Base-by-base conservation (phyloP, 2,329 filamentous ascomycete species). In the Coleophoma eucalyptorum region DNA sequence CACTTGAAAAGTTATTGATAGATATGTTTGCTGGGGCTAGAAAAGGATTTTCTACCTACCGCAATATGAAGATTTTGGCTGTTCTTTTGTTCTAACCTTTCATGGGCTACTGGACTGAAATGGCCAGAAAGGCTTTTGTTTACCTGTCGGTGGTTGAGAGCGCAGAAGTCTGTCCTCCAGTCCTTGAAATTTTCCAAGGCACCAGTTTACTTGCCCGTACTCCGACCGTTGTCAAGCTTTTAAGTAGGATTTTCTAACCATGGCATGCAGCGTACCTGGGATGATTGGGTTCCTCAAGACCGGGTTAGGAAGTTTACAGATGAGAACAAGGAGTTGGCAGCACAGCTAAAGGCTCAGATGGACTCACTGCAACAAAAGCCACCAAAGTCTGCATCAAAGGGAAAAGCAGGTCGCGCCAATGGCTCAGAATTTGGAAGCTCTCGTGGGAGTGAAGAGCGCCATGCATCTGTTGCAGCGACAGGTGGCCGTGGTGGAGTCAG, bases 201-300 rank as follows among this genome's bases (percentile, higher is more conserved):
- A 7, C 7, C 7, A 7, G 6, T 26, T 8, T 7, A 26, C 10
- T 5, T 26, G 26, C 26, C 19, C 21, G 5, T 26, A n/a, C 12
- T 18, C 42, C 6, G 26, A 26, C 26, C 6, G 26, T 26, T 26
- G 4, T 26, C 26, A 26, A 26, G 26, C 26, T 26, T 8, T 26
- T 26, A 3, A 26, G 26, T 26, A 7, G 26, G 26, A 6, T 26
- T 26, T 16, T n/a, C 57, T 63, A 50, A 62, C 51, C 47, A 48
- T 44, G 51, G 58, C 49, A 45, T 38, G 38, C 19, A 44, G 35
- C 49, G 57, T 64, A 89, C 85, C 55, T 99, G 94, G 94, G 94
- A 99, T 73, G 94, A 99, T 73, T 97, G 93, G 93, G 94, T 97
- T 42, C 83, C 89, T 19, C 86, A 91, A 70, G 93, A 97, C 68